A percentile compares a stretch with the other conserved stretches of the same genome.
phyloP scores from a whole-genome alignment of 768 basidiomycete species.

The Boletus rubropictus region DNA sequence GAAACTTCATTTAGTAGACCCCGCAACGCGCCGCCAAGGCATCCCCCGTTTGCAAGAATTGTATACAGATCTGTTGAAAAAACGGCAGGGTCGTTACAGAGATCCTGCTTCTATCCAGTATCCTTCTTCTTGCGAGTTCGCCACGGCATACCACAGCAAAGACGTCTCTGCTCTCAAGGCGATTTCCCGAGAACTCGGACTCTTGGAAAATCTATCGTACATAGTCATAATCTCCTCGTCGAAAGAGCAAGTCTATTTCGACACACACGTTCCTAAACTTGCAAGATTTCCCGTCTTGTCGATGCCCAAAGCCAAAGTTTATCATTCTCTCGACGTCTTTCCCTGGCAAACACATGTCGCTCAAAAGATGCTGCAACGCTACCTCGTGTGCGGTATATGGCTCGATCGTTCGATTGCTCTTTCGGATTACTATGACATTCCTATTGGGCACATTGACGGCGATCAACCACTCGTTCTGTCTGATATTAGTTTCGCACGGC shows the following conservation, averaged over 20 bases:
- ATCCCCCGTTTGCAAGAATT: conserved; percentile 70
- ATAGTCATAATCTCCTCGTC: conserved; percentile 80
- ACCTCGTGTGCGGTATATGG: conserved; percentile 73
- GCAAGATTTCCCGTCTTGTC: conserved; percentile 82
- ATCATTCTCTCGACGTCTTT: conserved; percentile 75
- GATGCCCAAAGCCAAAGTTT: conserved; percentile 72
- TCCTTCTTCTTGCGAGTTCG: conserved; percentile 54
- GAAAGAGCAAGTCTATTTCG: conserved; percentile 81
- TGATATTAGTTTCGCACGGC: conserved; percentile 87
- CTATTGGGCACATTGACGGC: conserved; percentile 86
- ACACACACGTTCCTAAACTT: conserved; percentile 62
- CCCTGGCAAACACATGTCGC: conserved; percentile 85
- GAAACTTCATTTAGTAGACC: conserved; percentile 86
- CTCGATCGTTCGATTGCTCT: conserved; percentile 72
- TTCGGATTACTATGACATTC: conserved; percentile 88
- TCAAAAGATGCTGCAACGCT: conserved; percentile 79
- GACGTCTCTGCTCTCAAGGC: conserved; percentile 79
- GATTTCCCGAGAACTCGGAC: conserved; percentile 78
- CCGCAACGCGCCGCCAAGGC: conserved; percentile 78
- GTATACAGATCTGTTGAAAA: conserved; percentile 59
- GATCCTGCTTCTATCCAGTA: conserved; percentile 54
- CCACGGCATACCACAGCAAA: conserved; percentile 69
- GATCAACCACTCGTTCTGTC: conserved; percentile 85
- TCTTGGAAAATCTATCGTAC: conserved; percentile 67
- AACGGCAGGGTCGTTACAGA: conserved; percentile 40